Evolutionary conservation across 768 basidiomycete species (phyloP), one percentile per base, ranked within the genome.

Genomic region (Lactarius psammicola): DNA sequence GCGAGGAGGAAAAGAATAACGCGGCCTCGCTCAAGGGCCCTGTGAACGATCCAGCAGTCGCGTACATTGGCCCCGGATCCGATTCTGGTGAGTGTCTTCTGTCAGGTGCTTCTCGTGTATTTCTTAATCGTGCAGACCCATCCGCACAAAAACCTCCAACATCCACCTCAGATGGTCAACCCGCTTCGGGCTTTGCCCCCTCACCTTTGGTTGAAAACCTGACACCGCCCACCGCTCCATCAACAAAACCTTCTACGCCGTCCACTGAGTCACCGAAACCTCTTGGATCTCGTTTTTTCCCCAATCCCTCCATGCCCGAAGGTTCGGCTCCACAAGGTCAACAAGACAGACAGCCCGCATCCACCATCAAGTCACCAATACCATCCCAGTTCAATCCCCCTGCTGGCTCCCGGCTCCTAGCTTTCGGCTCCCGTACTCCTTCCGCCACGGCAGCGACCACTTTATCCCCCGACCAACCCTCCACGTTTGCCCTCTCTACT

Each of bases 1-100:
- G 84, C 66, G 90, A 90, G 70, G 86, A 90, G 67, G 79, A 81
- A 64, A 81, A 80, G 72, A 80, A 77, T 63, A 80, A 77, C 61
- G 65, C 71, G 6, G 77, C 77, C 26, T 49, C 60, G 20, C 42
- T 60, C 34, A 53, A 51, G 28, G 56, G 42, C 20, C 40, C 60
- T 20, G 36, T 30, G 18, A 58, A 53, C 26, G 65, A 66, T 46
- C 57, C 65, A 17, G 51, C 56, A 15, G 51, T 66, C 44, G 61
- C 65, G 61, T 59, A 59, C 59, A 30, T 63, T 46, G 53, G 57
- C 40, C 40, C 65, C 28, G 67, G 60, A 11, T 26, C 49, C n/a
- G 65, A 66, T 44, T 51, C 67, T 59, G 56, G 67, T 67, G 65
- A 49, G 67, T 68, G 30, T 49, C 34, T 30, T 18, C 55, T 18